Evolutionary conservation across 2,329 filamentous ascomycete species (phyloP).

Genomic region (Aspergillus novofumigatus): DNA sequence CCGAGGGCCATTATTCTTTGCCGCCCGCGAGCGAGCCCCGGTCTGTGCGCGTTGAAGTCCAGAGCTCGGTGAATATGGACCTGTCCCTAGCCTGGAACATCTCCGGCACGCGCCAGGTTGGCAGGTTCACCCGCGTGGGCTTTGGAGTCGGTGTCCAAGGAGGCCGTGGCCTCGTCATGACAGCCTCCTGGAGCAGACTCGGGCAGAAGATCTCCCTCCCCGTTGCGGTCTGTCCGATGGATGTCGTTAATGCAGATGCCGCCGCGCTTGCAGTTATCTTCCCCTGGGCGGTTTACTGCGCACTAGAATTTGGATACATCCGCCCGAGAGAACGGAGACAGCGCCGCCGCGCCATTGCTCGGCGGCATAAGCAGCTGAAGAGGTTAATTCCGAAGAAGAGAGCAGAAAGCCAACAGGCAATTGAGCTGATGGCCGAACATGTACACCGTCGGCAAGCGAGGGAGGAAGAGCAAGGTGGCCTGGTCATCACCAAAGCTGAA

Average conservation of each 20-base stretch:
- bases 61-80: slow-evolving; percentile 22
- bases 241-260: slow-evolving; percentile 30
- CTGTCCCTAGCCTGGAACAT: slow-evolving; percentile 32
- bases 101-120: slow-evolving; percentile 33
- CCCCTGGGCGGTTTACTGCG: slow-evolving; percentile 38
- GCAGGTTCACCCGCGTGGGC: slow-evolving; percentile 37
- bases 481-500: slow-evolving; percentile 39
- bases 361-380: slow-evolving; percentile 35
- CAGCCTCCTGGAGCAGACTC: slow-evolving; percentile 38
- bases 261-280: slow-evolving; percentile 33
- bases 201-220: slow-evolving; percentile 39
- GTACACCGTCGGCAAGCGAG: slow-evolving; percentile 35
- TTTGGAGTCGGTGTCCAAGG: slow-evolving; percentile 36
- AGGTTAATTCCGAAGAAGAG: slow-evolving; percentile 33
- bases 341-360: slow-evolving; percentile 31
- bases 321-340: slow-evolving; percentile 36
- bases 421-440: slow-evolving; percentile 38
- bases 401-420: slow-evolving; percentile 36
- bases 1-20: slow-evolving; percentile 36
- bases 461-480: slow-evolving; percentile 32
- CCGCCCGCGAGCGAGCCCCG: slow-evolving; percentile 25
- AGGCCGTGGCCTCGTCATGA: slow-evolving; percentile 33
- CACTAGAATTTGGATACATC: slow-evolving; percentile 39
- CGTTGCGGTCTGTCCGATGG: slow-evolving; percentile 34
- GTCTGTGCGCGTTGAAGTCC: slow-evolving; percentile 33